Evolutionary conservation across 2,329 filamentous ascomycete species (phyloP).

Genomic region (Hymenoscyphus scutula): DNA sequence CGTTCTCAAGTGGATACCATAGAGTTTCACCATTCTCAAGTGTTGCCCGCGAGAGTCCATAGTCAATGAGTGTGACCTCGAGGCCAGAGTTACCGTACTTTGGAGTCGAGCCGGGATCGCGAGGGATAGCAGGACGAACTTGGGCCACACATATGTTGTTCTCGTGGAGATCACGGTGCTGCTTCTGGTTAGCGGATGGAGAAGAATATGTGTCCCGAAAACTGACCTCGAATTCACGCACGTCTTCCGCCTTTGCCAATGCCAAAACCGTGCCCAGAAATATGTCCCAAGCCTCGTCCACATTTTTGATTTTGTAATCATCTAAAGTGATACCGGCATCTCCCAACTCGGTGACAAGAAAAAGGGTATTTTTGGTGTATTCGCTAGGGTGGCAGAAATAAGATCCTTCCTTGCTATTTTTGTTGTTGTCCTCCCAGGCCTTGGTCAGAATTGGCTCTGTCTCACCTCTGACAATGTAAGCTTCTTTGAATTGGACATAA

Average conservation of each 20-base stretch:
- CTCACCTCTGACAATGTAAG: constrained; percentile 57
- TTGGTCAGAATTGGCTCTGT: constrained; percentile 53
- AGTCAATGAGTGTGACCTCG: constrained; percentile 64
- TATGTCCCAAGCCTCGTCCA: constrained; percentile 60
- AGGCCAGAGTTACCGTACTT: constrained; percentile 54
- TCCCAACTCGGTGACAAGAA: constrained; percentile 61
- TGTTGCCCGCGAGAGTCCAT: constrained; percentile 60
- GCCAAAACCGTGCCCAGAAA: constrained; percentile 60
- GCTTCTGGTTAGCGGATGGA: not conserved
- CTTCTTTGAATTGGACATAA: constrained; percentile 64
- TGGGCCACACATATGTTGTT: constrained; percentile 57
- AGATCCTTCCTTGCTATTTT: constrained; percentile 38
- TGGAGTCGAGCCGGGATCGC: not conserved
- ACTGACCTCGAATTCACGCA: constrained; percentile 58
- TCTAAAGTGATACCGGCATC: constrained; percentile 61
- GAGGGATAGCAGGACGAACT: not conserved
- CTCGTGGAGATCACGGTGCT: constrained; percentile 66
- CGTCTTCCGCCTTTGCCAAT: constrained; percentile 56
- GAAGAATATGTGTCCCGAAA: not conserved
- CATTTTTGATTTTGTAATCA: constrained; percentile 49
- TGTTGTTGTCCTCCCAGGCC: constrained; percentile 54
- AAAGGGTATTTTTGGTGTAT: constrained; percentile 56
- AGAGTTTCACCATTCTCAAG: constrained; percentile 43
- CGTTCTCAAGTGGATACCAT: constrained; percentile 58
- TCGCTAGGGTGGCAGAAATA: constrained; percentile 59